Base-by-base conservation (phyloP, 2,329 filamentous ascomycete genomes). In the Daldinia sp. region DNA sequence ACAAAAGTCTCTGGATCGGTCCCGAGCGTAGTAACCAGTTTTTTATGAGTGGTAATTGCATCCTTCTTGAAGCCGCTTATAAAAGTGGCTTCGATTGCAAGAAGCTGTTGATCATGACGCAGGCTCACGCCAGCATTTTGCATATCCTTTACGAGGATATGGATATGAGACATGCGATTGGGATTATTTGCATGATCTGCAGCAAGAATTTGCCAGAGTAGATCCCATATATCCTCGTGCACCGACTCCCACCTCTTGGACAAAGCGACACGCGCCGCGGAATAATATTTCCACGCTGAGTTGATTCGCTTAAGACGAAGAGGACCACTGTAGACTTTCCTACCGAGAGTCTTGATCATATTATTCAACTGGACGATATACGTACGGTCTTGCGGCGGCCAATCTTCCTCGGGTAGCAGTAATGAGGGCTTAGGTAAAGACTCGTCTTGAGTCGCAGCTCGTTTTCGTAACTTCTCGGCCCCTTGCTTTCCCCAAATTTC, bases 51-150 rank as follows among this genome's bases (percentile, higher is more conserved):
- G 10, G 87, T 83, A 21, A 90, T 75, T 0, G 89, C 90, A 66
- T 85, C 82, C 4, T 79, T 77, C 58, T 84, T 80, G 74, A 85
- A 85, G 1, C 88, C 89, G 37, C 84, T 82, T 4, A 87, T 79
- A 66, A 90, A 89, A 37, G 90, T 79, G 58, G 89, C 86, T 71
- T 92, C 88, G 29, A 93, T 87, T 29, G 88, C 88, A 25, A 89
- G 77, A 15, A 93, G 77, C 66, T 87, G 85, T 70, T 91, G 89
- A 2, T 80, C 74, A 3, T 82, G 80, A 10, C 77, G 81, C 53
- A 93, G 77, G 1, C 79, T 68, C 49, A 85, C 79, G 6, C 85
- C 86, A 15, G 85, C 83, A 4, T 83, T 81, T 57, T 82, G 80
- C 81, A 92, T 89, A 71, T 93, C 90, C 69, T 87, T 83, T 4